Evolutionary conservation across 352 stramenopile species (phyloP).

Genomic region (Phytopythium sindhum): DNA sequence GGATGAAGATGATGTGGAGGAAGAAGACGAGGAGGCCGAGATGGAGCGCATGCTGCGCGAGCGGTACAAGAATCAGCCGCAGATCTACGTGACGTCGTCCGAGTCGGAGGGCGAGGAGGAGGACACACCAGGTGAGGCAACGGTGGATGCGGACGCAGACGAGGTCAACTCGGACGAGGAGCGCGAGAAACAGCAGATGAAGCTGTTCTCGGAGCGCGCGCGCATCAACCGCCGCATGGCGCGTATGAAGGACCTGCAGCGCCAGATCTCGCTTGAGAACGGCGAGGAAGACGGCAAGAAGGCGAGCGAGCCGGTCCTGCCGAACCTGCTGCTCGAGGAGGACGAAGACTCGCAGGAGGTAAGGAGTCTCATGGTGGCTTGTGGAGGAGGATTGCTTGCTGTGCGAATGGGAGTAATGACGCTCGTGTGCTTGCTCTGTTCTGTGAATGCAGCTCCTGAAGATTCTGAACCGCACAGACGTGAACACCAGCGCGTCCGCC

Average conservation of each 20-base stretch:
- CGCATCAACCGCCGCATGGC: constrained; percentile 84
- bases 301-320: constrained; percentile 20
- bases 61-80: constrained; percentile 68
- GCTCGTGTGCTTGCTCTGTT: constrained; percentile 4
- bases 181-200: constrained; percentile 82
- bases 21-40: constrained; percentile 76
- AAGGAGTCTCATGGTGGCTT: background rate
- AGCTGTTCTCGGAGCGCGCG: constrained; percentile 77
- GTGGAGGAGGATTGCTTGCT: background rate
- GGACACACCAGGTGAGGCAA: constrained; percentile 24
- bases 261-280: constrained; percentile 46
- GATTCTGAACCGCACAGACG: constrained; percentile 57
- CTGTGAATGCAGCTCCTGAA: constrained; percentile 37
- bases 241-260: constrained; percentile 80
- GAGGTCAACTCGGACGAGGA: constrained; percentile 76
- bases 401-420: background rate
- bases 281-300: constrained; percentile 22
- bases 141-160: constrained; percentile 24
- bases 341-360: constrained; percentile 80
- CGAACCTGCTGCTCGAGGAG: constrained; percentile 68
- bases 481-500: constrained; percentile 10
- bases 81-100: constrained; percentile 88
- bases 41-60: constrained; percentile 80
- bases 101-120: constrained; percentile 70
- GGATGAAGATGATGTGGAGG: constrained; percentile 31